Conservation (phyloP, 2,329 filamentous ascomycete species). For the Colletotrichum lindemuthianum region DNA sequence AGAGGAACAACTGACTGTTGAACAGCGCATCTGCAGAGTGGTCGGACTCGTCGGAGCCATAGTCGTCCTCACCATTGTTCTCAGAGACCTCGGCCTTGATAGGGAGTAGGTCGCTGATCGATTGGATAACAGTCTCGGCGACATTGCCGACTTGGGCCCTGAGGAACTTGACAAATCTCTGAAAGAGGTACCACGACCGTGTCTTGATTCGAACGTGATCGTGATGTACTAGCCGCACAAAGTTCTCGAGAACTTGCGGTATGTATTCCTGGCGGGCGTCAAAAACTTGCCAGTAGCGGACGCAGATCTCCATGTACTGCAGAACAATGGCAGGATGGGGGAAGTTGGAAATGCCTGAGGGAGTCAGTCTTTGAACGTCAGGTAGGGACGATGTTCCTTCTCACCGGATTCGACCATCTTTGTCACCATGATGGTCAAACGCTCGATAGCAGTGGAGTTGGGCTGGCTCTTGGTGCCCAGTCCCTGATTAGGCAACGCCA, state of each 20-base stretch:
- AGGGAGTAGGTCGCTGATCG: slow-evolving; percentile 85
- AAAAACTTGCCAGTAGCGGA: slow-evolving; percentile 93
- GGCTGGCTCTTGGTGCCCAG: slow-evolving; percentile 88
- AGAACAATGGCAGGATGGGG: slow-evolving; percentile 91
- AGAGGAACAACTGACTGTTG: slow-evolving; percentile 90
- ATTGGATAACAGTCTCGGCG: slow-evolving; percentile 90
- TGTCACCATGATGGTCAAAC: slow-evolving; percentile 90
- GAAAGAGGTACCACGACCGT: slow-evolving; percentile 97
- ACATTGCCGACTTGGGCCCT: slow-evolving; percentile 86
- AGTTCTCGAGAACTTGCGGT: slow-evolving; percentile 87
- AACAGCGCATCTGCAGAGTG: slow-evolving; percentile 92
- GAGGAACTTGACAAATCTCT: slow-evolving; percentile 89
- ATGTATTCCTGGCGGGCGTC: slow-evolving; percentile 85
- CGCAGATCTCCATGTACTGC: slow-evolving; percentile 98
- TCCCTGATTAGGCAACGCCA: slow-evolving; percentile 88
- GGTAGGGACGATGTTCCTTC: slow-evolving; percentile 47
- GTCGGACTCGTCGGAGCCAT: slow-evolving; percentile 93
- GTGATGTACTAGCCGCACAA: slow-evolving; percentile 90
- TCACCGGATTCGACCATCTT: slow-evolving; percentile 92
- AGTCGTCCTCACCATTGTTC: slow-evolving; percentile 84
- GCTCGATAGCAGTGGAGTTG: slow-evolving; percentile 80
- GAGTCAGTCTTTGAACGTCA: slow-evolving; percentile 39
- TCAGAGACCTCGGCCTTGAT: slow-evolving; percentile 91
- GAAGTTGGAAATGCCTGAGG: slow-evolving; percentile 80
- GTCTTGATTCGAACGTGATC: slow-evolving; percentile 86